A percentile compares a stretch with the other conserved stretches of the same genome.
Evolutionary conservation across 2,329 filamentous ascomycete genomes (phyloP).

Genomic region (Colletotrichum tropicicola): DNA sequence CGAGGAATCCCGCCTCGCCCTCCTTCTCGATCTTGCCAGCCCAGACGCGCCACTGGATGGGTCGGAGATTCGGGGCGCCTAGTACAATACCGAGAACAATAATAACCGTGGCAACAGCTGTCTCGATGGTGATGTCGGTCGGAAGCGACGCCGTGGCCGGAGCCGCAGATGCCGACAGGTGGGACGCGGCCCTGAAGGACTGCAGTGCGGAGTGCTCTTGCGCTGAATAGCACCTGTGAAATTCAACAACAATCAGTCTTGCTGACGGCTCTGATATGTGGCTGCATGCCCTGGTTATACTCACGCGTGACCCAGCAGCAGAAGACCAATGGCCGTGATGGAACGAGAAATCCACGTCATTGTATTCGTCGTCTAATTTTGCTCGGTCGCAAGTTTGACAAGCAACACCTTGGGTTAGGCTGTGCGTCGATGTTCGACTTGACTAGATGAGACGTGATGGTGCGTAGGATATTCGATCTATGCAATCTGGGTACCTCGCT

Average conservation of each 20-base stretch:
- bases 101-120: conserved; percentile 80
- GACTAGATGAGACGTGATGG: too few species aligned
- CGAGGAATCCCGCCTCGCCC: conserved; percentile 67
- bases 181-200: conserved; percentile 56
- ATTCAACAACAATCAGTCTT: conserved; percentile 30
- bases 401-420: too few species aligned
- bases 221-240: conserved; percentile 87
- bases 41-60: conserved; percentile 86
- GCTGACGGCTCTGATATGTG: too few species aligned
- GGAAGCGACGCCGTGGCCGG: conserved; percentile 68
- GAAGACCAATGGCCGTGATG: conserved; percentile 77
- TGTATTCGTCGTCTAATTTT: not conserved
- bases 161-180: conserved; percentile 49
- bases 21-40: conserved; percentile 85
- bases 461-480: too few species aligned
- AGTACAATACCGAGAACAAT: conserved; percentile 86
- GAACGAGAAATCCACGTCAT: conserved; percentile 80
- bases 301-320: conserved; percentile 90
- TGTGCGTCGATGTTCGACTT: too few species aligned
- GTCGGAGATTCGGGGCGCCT: conserved; percentile 79
- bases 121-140: conserved; percentile 88
- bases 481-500: too few species aligned
- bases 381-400: not conserved
- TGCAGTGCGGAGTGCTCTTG: conserved; percentile 87
- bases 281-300: conserved; percentile 47